phyloP scores from a whole-genome alignment of 225 moss, liverwort and hornwort genomes.

The Anthoceros angustus region DNA sequence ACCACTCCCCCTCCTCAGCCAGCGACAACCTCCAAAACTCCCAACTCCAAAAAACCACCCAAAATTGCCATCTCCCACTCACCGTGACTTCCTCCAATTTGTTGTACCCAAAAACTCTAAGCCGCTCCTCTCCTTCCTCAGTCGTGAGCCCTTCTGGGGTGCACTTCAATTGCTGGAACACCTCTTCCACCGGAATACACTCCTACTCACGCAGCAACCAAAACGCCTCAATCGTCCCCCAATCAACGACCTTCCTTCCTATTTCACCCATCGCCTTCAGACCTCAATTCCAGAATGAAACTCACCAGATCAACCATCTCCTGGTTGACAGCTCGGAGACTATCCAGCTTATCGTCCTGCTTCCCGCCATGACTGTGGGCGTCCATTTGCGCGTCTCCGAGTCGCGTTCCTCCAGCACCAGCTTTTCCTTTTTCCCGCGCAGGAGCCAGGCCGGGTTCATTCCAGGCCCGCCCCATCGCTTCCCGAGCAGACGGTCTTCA shows the following conservation, averaged over 20 bases:
- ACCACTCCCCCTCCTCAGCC: not conserved
- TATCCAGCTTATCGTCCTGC: too few species aligned
- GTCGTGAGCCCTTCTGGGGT: constrained; percentile 42
- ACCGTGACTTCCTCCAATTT: constrained; percentile 82
- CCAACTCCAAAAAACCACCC: not conserved
- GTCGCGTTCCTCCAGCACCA: too few species aligned
- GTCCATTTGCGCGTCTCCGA: too few species aligned
- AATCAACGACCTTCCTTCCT: constrained; percentile 17
- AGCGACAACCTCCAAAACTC: not conserved
- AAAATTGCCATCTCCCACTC: not conserved
- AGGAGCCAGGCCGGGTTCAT: too few species aligned
- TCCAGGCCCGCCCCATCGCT: too few species aligned
- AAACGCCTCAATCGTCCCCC: constrained; percentile 9
- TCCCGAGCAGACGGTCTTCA: too few species aligned
- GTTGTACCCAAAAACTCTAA: constrained; percentile 56
- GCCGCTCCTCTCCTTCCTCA: constrained; percentile 46
- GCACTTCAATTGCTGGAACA: constrained; percentile 67
- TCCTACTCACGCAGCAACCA: constrained; percentile 28
- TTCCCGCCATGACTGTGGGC: too few species aligned
- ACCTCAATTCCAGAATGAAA: not conserved
- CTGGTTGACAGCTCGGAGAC: constrained; percentile 29
- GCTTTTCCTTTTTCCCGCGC: too few species aligned
- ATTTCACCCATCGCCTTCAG: constrained; percentile 21
- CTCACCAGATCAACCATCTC: constrained; percentile 16
- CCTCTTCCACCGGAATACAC: constrained; percentile 62